Evolutionary conservation across 2,329 filamentous ascomycete species (phyloP), one percentile per base, ranked within the genome.

Genomic region (Dothideomycetes sp.): DNA sequence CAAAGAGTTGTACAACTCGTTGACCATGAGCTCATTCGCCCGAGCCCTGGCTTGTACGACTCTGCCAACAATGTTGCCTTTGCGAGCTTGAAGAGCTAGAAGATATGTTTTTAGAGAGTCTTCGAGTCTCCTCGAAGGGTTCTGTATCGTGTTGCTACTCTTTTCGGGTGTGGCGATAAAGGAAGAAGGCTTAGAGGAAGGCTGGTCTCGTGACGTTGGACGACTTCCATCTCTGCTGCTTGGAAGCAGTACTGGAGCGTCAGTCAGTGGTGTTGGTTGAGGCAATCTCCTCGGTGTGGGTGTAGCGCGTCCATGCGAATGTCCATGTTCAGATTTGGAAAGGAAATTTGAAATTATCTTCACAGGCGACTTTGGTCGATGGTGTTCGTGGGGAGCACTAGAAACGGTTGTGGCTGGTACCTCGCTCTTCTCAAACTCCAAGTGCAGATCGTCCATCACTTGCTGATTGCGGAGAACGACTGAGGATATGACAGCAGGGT

Each of bases 1-100:
- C 11, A 95, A 71, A 23, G 79, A 75, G 56, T 94, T 94, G 63
- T 94, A 95, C 2, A 95, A 68, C 51, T 94, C 86, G 53, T 94
- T 94, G 50, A 94, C 82, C 1, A 76, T 69, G 5, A 89, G 71
- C 53, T 88, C 83, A 55, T 94, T 84, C 2, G 80, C 84, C 19
- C 66, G 63, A 9, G 71, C 68, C 44, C 88, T 74, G 49, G 77
- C 80, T 35, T 87, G 74, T 22, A 95, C 67, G 18, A 77, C 78
- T 22, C 82, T 79, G 13, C 84, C 87, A 13, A 93, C 74, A 44
- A 94, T 84, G 53, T 87, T 86, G 22, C 88, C 88, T 57, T 89
- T 93, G 29, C 87, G 79, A 27, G 82, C 80, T 53, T 91, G 84
- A 22, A 95, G 67, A 25, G 84, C 82, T 31, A 88, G 76, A 32